Evolutionary conservation across 2,329 filamentous ascomycete genomes (phyloP).

Genomic region (Fusarium illudens): DNA sequence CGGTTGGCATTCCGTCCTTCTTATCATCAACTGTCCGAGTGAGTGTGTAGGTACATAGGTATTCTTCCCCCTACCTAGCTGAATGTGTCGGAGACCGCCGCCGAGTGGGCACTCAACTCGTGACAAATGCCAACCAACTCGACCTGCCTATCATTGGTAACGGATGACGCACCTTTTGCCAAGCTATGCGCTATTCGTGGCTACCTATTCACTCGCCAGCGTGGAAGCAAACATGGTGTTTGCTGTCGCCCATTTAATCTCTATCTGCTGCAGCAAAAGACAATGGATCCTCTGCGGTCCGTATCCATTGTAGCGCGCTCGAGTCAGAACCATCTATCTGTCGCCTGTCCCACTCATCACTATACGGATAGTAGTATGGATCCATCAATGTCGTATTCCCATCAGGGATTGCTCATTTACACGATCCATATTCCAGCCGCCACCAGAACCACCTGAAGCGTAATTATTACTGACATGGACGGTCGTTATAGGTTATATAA

Average conservation of each 20-base stretch:
- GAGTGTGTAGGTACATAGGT: no score
- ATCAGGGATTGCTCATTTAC: neutral
- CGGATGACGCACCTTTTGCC: slow-evolving; percentile 12
- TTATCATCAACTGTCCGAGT: no score
- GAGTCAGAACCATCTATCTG: slow-evolving; percentile 8
- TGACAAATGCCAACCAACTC: neutral
- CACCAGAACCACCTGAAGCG: neutral
- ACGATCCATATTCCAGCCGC: neutral
- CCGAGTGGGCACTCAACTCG: slow-evolving; percentile 2
- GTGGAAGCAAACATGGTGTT: slow-evolving; percentile 11
- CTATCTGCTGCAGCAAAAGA: no score
- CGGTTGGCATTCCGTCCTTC: neutral
- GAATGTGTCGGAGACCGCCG: slow-evolving; percentile 26
- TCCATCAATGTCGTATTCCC: neutral
- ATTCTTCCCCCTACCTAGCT: slow-evolving; percentile 5
- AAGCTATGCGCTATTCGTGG: slow-evolving; percentile 16
- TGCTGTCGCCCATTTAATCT: slow-evolving; percentile 7
- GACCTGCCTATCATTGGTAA: neutral
- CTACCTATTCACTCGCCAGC: neutral
- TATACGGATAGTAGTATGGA: neutral
- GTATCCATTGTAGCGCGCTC: neutral
- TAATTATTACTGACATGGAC: neutral
- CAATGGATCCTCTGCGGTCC: no score
- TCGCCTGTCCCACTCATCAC: neutral
- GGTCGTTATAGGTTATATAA: slow-evolving; percentile 20